Base-by-base conservation (phyloP, 2,329 filamentous ascomycete species). In the Botryotinia convoluta region DNA sequence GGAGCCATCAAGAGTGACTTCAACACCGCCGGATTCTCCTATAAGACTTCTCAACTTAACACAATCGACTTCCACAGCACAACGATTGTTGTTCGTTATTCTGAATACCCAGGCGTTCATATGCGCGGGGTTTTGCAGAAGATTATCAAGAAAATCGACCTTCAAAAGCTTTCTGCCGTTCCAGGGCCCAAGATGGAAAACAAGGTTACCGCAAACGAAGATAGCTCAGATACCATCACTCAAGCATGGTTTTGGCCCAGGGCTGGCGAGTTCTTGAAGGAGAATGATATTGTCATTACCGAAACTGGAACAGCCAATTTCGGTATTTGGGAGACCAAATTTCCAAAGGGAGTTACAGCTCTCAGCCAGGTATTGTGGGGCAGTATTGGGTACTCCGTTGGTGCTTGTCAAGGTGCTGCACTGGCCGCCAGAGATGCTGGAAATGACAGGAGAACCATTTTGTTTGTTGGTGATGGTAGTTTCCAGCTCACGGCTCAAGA, bases 291-390 rank as follows among this genome's bases (percentile, higher is more conserved):
- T 59, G 61, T 72, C 72, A 88, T 97, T 69, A 95, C 94, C 0
- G 94, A 97, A 82, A 97, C 94, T 3, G 94, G 94, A 57, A 97
- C 94, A 0, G 86, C 93, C 73, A 95, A 94, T 83, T 95, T 97
- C 81, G 94, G 94, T 72, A 93, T 96, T 78, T 94, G 92, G 89
- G 93, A 95, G 73, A 95, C 93, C 7, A 88, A 88, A 60, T 96
- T 97, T 84, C 94, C 94, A 0, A 81, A 85, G 4, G 87, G 88
- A n/a, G 92, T 95, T n/a, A 93, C 88, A 12, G 92, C 92, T 29
- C 89, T 97, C 79, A 94, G 89, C 70, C 93, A 96, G 80, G 91
- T 93, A 3, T 88, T 96, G 20, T 92, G 89, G 89, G 88, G 89
- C 62, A 88, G 86, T 62, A 92, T 92, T 76, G 90, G 90, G 0